Evolutionary conservation across 1,139 yeast species (phyloP).

Genomic region (Hemisphaericaspora xylanilytica): DNA sequence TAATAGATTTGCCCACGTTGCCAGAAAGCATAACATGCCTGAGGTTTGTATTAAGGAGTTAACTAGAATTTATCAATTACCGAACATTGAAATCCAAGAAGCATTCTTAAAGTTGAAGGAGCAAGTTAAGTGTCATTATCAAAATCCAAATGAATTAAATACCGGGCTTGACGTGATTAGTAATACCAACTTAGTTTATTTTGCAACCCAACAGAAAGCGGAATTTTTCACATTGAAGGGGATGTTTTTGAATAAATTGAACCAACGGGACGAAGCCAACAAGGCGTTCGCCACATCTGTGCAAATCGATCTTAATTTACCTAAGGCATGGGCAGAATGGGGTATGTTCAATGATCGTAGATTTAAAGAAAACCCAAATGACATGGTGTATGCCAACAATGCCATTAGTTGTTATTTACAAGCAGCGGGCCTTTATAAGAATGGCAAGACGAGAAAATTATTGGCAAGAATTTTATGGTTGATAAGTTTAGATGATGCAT

Average conservation of each 20-base stretch:
- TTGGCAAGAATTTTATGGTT: conserved; percentile 92
- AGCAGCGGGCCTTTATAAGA: conserved; percentile 95
- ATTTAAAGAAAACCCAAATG: conserved; percentile 80
- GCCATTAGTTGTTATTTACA: conserved; percentile 95
- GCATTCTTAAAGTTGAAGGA: conserved; percentile 94
- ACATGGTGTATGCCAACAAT: conserved; percentile 83
- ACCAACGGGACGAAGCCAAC: conserved; percentile 91
- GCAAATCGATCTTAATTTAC: conserved; percentile 86
- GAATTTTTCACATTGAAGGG: conserved; percentile 97
- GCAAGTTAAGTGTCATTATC: conserved; percentile 97
- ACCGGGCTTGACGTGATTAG: conserved; percentile 97
- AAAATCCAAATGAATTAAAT: conserved; percentile 78
- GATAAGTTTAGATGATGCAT: conserved; percentile 82
- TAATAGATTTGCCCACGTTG: conserved; percentile 97
- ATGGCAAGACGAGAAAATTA: conserved; percentile 83
- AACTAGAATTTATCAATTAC: conserved; percentile 90
- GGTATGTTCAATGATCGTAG: conserved; percentile 91
- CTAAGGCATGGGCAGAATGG: conserved; percentile 99
- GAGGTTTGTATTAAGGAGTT: conserved; percentile 93
- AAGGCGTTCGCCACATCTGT: conserved; percentile 98
- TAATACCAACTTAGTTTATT: conserved; percentile 91
- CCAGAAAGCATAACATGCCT: conserved; percentile 93
- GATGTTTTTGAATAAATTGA: conserved; percentile 90
- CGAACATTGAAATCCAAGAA: conserved; percentile 97
- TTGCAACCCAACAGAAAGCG: conserved; percentile 96